Percentiles rank a stretch among this genome's conserved stretches.
phyloP scores from a whole-genome alignment of 768 basidiomycete genomes.

The Pleurotus djamor region DNA sequence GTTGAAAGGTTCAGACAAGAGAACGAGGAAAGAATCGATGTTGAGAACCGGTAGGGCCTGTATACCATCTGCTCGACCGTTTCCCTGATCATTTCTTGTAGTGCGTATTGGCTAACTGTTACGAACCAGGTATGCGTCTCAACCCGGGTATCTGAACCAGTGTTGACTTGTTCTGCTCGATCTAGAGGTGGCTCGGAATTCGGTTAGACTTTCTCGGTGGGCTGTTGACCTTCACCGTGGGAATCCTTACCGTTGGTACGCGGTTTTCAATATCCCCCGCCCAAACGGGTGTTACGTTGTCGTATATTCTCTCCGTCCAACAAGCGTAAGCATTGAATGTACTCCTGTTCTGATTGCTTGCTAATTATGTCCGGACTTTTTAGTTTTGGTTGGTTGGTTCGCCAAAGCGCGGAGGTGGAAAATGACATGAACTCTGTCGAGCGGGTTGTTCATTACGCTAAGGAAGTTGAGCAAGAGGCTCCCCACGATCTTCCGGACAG shows the following conservation, averaged over 20 bases:
- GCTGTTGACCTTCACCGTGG: conserved; percentile 71
- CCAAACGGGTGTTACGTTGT: conserved; percentile 73
- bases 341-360: background rate
- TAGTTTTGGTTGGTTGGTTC: conserved; percentile 75
- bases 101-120: conserved; percentile 86
- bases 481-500: conserved; percentile 61
- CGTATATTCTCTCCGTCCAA: conserved; percentile 80
- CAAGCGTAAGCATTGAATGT: conserved; percentile 40
- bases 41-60: conserved; percentile 69
- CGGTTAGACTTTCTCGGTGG: conserved; percentile 85
- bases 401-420: conserved; percentile 82
- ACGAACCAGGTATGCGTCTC: conserved; percentile 63
- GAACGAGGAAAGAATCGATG: conserved; percentile 73
- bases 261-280: conserved; percentile 76
- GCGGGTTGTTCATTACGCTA: conserved; percentile 80
- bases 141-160: background rate
- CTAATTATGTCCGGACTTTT: conserved; percentile 1
- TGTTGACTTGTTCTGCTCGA: background rate
- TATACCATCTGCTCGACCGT: background rate
- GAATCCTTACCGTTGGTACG: conserved; percentile 74
- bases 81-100: conserved; percentile 12
- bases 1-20: conserved; percentile 69
- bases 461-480: conserved; percentile 80
- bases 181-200: conserved; percentile 81
- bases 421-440: conserved; percentile 95